Base-by-base conservation (phyloP, 2,329 filamentous ascomycete genomes). In the Chalaropsis thielavioides region DNA sequence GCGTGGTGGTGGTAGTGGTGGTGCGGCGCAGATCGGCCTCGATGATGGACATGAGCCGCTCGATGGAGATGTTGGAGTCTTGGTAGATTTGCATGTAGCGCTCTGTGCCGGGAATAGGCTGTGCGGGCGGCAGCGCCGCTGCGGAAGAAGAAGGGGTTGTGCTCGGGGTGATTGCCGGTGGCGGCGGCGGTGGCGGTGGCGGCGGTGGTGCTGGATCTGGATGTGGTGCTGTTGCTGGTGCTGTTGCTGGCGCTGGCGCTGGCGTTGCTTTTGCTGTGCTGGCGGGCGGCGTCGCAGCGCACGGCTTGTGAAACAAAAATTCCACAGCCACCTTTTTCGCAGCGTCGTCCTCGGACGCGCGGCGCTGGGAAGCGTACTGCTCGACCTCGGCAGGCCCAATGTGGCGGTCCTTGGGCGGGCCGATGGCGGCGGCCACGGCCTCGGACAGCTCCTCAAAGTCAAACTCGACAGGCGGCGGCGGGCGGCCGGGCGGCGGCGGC, bases 21-120 rank as follows among this genome's bases (percentile, higher is more conserved):
- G 69, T 65, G 58, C 70, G 61, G 62, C 72, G 70, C n/a, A 72
- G 72, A 60, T 76, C 74, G 44, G 71, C 72, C 56, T 70, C 68
- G 60, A 76, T 73, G 38, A 68, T 62, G 38, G 66, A 68, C 49
- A 75, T 69, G 3, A 73, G 71, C 6, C 72, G 70, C 13, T 71
- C 69, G 27, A 74, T 64, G 17, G 67, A 59, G 13, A 66, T 59
- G 41, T 38, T 61, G 8, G 40, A 46, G 17, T 58, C 44, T 41
- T 60, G 54, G 64, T 66, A 66, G 61, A 68, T 66, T 49, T 65
- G 54, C 4, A 64, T 67, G 61, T 69, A 68, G 31, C 64, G 64
- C 54, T 69, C 67, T 4, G 66, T 67, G 10, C 64, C 64, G 1
- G 64, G 64, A n/a, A 62, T 40, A 7, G 35, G 58, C 10, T 40